phyloP scores from a whole-genome alignment of 495 filamentous ascomycete species.

The Annulohypoxylon maeteangense region DNA sequence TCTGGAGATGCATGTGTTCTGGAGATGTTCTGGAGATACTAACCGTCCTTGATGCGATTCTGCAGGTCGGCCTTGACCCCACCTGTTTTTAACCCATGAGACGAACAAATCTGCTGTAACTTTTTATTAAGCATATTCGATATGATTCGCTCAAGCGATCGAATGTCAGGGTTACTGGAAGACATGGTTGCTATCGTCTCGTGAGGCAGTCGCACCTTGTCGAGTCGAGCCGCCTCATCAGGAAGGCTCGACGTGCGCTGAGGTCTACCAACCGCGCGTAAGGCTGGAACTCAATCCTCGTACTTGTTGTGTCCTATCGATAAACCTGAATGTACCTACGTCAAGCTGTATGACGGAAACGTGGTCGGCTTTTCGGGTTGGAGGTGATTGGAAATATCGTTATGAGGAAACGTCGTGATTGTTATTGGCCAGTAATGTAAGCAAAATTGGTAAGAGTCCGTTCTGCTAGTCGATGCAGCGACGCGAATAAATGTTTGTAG shows the following conservation, averaged over 20 bases:
- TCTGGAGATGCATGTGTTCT: no score
- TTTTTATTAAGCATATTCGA: slow-evolving; percentile 68
- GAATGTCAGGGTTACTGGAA: slow-evolving; percentile 60
- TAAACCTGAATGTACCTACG: not conserved
- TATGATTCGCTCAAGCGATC: slow-evolving; percentile 48
- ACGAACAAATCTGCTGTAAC: slow-evolving; percentile 76
- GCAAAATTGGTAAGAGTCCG: not conserved
- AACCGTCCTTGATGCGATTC: slow-evolving; percentile 78
- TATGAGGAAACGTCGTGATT: not conserved
- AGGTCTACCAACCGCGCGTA: not conserved
- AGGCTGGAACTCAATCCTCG: not conserved
- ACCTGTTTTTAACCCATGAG: slow-evolving; percentile 74
- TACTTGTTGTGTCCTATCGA: not conserved
- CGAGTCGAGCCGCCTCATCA: slow-evolving; percentile 27
- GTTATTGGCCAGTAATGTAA: not conserved
- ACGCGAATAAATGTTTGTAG: not conserved
- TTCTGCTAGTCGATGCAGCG: not conserved
- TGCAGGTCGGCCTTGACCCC: slow-evolving; percentile 87
- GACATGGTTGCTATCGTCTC: slow-evolving; percentile 38
- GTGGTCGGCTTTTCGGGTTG: not conserved
- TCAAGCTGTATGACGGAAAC: not conserved
- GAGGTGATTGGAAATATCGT: not conserved
- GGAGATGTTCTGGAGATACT: slow-evolving; percentile 49
- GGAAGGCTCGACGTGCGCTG: slow-evolving; percentile 30
- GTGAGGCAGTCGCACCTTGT: slow-evolving; percentile 25